phyloP scores from a whole-genome alignment of 805 yeast genomes.

The Helenozyma baotianmanensis region DNA sequence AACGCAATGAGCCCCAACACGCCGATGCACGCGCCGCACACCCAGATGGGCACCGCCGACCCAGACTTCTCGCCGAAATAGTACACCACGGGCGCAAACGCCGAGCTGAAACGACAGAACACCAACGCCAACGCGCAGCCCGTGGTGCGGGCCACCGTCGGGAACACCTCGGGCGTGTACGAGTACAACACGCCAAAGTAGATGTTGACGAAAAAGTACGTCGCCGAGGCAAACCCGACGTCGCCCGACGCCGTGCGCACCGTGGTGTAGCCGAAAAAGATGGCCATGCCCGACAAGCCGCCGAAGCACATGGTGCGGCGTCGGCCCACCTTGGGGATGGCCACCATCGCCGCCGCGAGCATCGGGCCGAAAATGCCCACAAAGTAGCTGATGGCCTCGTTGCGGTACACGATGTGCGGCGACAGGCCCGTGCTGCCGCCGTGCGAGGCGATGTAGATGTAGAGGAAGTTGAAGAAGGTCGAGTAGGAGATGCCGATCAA shows the following conservation, averaged over 20 bases:
- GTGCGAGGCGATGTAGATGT: conserved; percentile 7
- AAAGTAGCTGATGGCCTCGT: conserved; percentile 7
- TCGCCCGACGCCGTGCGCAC: conserved; percentile 16
- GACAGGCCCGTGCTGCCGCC: conserved; percentile 6
- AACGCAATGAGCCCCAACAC: conserved; percentile 28
- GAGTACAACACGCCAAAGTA: conserved; percentile 31
- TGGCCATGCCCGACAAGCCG: conserved; percentile 18
- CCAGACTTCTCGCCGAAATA: conserved; percentile 18
- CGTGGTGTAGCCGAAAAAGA: conserved; percentile 19
- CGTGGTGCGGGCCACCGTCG: conserved; percentile 32
- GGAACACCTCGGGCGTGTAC: conserved; percentile 34
- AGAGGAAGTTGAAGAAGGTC: conserved; percentile 9
- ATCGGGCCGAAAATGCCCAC: conserved; percentile 8
- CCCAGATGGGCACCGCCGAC: conserved; percentile 29
- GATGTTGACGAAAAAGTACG: conserved; percentile 17
- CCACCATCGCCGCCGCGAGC: conserved; percentile 5
- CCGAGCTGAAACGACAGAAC: conserved; percentile 26
- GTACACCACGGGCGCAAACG: conserved; percentile 32
- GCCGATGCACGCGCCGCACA: conserved; percentile 33
- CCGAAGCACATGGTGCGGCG: conserved; percentile 48
- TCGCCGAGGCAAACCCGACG: conserved; percentile 16
- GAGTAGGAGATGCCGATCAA: conserved; percentile 5
- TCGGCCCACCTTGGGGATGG: conserved; percentile 41
- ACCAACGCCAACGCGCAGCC: conserved; percentile 32
- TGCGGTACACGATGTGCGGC: conserved; percentile 6